Base-by-base conservation (phyloP, 148 eudicot species). In the Rhododendron vialii region DNA sequence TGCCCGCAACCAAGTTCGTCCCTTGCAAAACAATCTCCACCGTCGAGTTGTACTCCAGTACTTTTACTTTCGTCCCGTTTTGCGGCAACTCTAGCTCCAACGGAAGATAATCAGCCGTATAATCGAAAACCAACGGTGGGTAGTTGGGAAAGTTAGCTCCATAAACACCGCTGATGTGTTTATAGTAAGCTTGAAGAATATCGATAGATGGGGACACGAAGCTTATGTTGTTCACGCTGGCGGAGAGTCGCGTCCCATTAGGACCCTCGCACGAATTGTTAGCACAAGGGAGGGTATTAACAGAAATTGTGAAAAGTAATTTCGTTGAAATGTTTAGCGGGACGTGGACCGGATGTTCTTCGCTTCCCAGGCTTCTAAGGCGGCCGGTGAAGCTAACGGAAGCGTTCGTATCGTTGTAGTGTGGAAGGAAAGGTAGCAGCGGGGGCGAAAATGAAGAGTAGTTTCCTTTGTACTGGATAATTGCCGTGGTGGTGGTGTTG, bases 1-100 rank as follows among this genome's bases (percentile, higher is more conserved):
- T 77, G 33, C 88, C 88, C 26, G 17, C 82, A 75, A 61, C 85
- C 73, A 83, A 3, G 47, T 83, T 87, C 59, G 88, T 87, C 14
- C 77, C 61, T 63, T 87, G 88, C 3, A 82, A 75, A 55, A 86
- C 88, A 36, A 86, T 45, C 88, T 86, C 88, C 69, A 86, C 88
- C 5, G 69, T 59, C 10, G 71, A 59, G 22, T 67, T 67, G 55
- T 59, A 83, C 9, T 87, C 41, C 1, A 87, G 85, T 15, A 87
- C 85, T 45, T 59, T 83, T 61, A 82, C 88, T 28, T 87, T 65
- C 0, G 85, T 82, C 7, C 76, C 77, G 0, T 11, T 18, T 47
- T 45, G 9, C 5, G 88, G 75, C 20, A 45, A 45, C 71, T 57
- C 45, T 6, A 87, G 69, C 53, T 59, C 73, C 2, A 45, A 4